A percentile compares a stretch with the other conserved stretches of the same genome.
phyloP scores from a whole-genome alignment of 2,329 filamentous ascomycete genomes.

The Dichotomopilus funicola region DNA sequence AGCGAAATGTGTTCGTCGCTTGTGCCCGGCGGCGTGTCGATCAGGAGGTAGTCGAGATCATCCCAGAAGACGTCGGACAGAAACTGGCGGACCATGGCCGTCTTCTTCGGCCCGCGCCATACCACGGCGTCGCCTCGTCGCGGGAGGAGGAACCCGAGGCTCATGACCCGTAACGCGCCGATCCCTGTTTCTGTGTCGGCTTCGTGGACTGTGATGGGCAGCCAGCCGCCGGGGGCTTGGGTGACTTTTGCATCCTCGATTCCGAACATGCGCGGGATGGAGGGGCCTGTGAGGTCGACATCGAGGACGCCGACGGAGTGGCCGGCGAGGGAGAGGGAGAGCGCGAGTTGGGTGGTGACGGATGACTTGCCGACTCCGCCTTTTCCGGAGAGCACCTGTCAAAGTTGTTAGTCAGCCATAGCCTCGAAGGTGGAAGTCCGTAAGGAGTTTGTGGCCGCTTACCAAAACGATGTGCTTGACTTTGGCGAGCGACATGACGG shows the following conservation, averaged over 20 bases:
- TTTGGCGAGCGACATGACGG: slow-evolving; percentile 57
- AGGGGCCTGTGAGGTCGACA: slow-evolving; percentile 91
- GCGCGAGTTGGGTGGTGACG: slow-evolving; percentile 90
- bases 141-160: slow-evolving; percentile 81
- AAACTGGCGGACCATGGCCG: slow-evolving; percentile 97
- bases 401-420: slow-evolving; percentile 3
- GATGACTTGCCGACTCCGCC: slow-evolving; percentile 97
- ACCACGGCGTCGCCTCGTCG: slow-evolving; percentile 86
- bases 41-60: slow-evolving; percentile 81
- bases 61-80: slow-evolving; percentile 86
- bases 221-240: slow-evolving; percentile 86
- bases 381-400: slow-evolving; percentile 81
- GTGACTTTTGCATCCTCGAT: slow-evolving; percentile 85
- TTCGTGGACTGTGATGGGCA: slow-evolving; percentile 77
- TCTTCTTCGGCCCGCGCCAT: slow-evolving; percentile 97
- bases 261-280: slow-evolving; percentile 89
- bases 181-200: slow-evolving; percentile 44
- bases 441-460: slow-evolving; percentile 7
- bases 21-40: slow-evolving; percentile 94
- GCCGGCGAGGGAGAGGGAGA: slow-evolving; percentile 78
- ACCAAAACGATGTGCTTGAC: slow-evolving; percentile 72
- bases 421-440: not conserved
- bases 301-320: slow-evolving; percentile 92
- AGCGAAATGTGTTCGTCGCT: slow-evolving; percentile 96
- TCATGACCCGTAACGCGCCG: slow-evolving; percentile 76